Base-by-base conservation (phyloP, 2,329 filamentous ascomycete species). In the Rhexocercosporidium sp. region DNA sequence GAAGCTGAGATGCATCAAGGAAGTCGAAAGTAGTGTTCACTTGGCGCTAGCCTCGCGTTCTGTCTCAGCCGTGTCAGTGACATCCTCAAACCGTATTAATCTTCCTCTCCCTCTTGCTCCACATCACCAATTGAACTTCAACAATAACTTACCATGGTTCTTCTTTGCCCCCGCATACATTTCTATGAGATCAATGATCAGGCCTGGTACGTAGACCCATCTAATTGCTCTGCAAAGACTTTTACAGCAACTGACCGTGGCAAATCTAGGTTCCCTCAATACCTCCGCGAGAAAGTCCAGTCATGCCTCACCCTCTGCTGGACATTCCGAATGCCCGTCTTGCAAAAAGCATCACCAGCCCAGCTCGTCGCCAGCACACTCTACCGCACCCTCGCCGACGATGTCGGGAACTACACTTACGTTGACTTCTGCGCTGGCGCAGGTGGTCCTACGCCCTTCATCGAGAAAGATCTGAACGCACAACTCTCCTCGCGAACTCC, bases 381-480 rank as follows among this genome's bases (percentile, higher is more conserved):
- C 54, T 80, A 83, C 46, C 78, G 78, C 25, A 79, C 85, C 49
- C 82, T 90, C 16, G 82, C 82, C 41, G 67, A 75, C 5, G 75
- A 80, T 29, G 79, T 87, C 1, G 79, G 82, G 20, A 78, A 81
- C 1, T 88, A 90, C 77, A 88, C 85, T 20, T 88, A 91, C 72
- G 84, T 94, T 69, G 92, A 94, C 79, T 92, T 93, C 78, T 93
- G 91, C 77, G 89, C 91, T 2, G 92, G 92, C 61, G 89, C 85
- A 16, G 92, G 92, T 47, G 91, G 91, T 0, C 90, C 90, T 0
- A 92, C 88, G 1, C 89, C 89, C 0, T 81, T 80, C 46, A 88
- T 92, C 60, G 89, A 91, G 77, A 81, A 79, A 12, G 79, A 84
- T 49, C 75, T 92, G 69, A 92, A 92, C 77, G 69, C 74, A 56